Conservation (phyloP, 345 rosid genomes). For the Gynandropsis gynandra region DNA sequence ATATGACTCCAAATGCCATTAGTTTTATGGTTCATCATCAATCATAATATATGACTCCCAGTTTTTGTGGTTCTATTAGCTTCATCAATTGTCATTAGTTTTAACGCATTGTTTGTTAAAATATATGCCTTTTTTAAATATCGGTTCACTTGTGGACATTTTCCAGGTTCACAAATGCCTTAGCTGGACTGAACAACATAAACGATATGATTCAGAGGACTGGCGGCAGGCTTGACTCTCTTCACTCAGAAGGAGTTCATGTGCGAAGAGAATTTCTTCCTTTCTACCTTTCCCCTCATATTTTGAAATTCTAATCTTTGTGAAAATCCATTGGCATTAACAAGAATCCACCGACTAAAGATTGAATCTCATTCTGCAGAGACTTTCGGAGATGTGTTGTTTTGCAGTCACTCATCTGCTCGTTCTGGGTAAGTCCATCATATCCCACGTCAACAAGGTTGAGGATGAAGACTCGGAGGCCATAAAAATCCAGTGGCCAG, state of each 20-base stretch:
- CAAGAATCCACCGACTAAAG: constrained; percentile 5
- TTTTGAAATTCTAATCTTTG: not conserved
- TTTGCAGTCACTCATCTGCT: constrained; percentile 77
- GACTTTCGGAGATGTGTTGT: constrained; percentile 90
- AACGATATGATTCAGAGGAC: constrained; percentile 82
- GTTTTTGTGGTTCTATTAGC: no score
- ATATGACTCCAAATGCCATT: no score
- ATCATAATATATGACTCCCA: no score
- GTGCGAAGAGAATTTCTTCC: constrained; percentile 39
- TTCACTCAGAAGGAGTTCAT: constrained; percentile 97
- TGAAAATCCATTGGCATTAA: not conserved
- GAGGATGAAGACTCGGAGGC: constrained; percentile 57
- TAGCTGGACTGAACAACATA: constrained; percentile 42
- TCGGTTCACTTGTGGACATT: not conserved
- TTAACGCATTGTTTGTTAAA: not conserved
- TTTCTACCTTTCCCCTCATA: not conserved
- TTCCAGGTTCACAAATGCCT: constrained; percentile 76
- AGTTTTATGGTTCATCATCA: no score
- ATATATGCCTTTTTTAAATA: not conserved
- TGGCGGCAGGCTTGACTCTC: constrained; percentile 74
- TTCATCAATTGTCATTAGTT: no score
- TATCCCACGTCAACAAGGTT: constrained; percentile 54
- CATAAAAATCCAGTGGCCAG: constrained; percentile 76
- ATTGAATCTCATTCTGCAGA: constrained; percentile 47
- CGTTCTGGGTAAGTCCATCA: constrained; percentile 69